A percentile compares a stretch with the other conserved stretches of the same genome.
These are phyloP conservation scores for Aphanomyces invadans DNA, from an alignment of 352 stramenopile species.

Conservation along the genomic window DNA sequence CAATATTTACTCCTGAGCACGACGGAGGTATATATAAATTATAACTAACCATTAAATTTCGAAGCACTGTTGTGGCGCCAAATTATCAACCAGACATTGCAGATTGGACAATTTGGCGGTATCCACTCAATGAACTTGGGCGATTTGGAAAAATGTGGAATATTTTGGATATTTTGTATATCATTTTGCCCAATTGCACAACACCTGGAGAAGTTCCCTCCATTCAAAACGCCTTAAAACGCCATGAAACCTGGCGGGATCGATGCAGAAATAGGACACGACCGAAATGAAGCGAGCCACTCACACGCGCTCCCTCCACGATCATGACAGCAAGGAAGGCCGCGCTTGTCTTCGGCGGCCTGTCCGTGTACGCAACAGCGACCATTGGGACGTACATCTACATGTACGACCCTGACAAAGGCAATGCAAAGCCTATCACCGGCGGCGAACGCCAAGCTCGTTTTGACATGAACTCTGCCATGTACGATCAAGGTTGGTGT, in stretches of 20 bases:
- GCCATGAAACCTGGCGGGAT: too few relatives aligned
- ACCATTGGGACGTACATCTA: constrained; percentile 56
- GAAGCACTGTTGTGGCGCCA: background rate
- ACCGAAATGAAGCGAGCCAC: constrained; percentile 14
- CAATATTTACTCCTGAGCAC: background rate
- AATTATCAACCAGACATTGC: background rate
- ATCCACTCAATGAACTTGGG: constrained; percentile 1
- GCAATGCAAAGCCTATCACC: constrained; percentile 31
- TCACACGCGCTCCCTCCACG: constrained; percentile 18
- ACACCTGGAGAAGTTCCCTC: background rate
- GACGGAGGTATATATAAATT: background rate
- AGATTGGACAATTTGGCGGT: background rate
- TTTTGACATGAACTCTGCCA: constrained; percentile 59
- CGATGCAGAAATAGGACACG: constrained; percentile 14
- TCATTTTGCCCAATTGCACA: background rate
- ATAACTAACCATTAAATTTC: background rate
- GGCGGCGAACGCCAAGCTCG: constrained; percentile 47
- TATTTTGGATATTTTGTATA: too few relatives aligned
- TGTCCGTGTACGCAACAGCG: constrained; percentile 47
- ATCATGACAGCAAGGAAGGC: constrained; percentile 15
- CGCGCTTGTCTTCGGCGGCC: constrained; percentile 32
- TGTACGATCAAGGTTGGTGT: constrained; percentile 57
- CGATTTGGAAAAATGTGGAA: background rate
- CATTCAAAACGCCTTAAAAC: constrained; percentile 12
- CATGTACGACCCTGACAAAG: constrained; percentile 55